These are phyloP conservation scores for Citrus hindsii DNA, from an alignment of 345 rosid species.

Conservation along the genomic window DNA sequence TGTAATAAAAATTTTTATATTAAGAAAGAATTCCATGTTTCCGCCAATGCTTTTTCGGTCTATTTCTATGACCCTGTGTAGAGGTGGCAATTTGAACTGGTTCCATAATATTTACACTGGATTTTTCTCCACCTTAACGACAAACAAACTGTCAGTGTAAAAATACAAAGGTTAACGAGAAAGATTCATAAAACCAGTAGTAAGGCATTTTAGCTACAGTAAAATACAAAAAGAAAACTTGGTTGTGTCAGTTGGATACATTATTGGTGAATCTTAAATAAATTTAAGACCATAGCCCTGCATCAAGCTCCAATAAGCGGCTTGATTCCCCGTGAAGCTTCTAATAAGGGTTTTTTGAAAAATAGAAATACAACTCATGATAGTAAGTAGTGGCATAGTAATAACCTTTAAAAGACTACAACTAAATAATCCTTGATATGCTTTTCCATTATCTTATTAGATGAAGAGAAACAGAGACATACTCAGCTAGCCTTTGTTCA, in stretches of 20 bases:
- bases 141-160: background rate
- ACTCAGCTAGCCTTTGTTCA: conserved; percentile 34
- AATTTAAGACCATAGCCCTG: background rate
- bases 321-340: background rate
- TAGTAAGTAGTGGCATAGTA: background rate
- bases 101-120: background rate
- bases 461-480: conserved; percentile 31
- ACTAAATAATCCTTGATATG: background rate
- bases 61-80: background rate
- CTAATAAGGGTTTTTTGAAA: background rate
- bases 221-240: background rate
- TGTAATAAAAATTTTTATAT: background rate
- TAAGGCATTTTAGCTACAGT: background rate
- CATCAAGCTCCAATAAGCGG: background rate
- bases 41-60: background rate
- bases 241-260: background rate
- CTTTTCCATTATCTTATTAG: background rate
- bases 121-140: background rate
- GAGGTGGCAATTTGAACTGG: background rate
- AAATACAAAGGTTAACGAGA: background rate
- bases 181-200: background rate
- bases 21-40: background rate
- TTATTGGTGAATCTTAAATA: background rate
- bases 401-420: background rate
- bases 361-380: too few relatives aligned